phyloP scores from a whole-genome alignment of 768 basidiomycete genomes.

The Mycena amicta region DNA sequence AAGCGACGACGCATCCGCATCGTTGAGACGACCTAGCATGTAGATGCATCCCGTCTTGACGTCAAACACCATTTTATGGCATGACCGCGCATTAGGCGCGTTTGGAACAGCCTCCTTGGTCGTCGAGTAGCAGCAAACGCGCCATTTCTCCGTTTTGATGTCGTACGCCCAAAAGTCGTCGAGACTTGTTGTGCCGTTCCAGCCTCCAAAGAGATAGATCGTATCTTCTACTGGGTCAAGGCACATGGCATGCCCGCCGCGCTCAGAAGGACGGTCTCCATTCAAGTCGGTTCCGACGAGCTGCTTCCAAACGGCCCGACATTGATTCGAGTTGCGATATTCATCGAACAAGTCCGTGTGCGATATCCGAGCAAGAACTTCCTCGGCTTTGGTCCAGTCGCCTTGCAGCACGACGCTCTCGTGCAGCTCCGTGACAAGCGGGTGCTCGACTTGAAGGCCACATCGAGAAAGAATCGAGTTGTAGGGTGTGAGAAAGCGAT shows the following conservation, averaged over 20 bases:
- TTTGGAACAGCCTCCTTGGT: conserved; percentile 48
- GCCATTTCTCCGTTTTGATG: conserved; percentile 63
- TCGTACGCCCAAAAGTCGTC: conserved; percentile 82
- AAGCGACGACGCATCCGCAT: conserved; percentile 46
- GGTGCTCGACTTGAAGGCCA: conserved; percentile 65
- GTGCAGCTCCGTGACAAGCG: conserved; percentile 67
- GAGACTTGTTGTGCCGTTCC: conserved; percentile 70
- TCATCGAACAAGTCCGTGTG: conserved; percentile 61
- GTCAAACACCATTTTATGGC: conserved; percentile 85
- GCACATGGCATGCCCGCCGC: conserved; percentile 85
- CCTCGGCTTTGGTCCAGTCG: conserved; percentile 61
- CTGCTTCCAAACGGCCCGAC: conserved; percentile 63
- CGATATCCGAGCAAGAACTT: conserved; percentile 51
- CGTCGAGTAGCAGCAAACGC: conserved; percentile 56
- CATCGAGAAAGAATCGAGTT: conserved; percentile 58
- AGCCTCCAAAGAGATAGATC: conserved; percentile 81
- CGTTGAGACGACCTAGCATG: conserved; percentile 68
- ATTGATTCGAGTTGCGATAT: conserved; percentile 59
- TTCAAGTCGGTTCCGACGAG: conserved; percentile 63
- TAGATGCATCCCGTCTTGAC: conserved; percentile 70
- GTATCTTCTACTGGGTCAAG: conserved; percentile 62
- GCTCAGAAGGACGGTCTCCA: conserved; percentile 63
- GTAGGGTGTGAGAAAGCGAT: conserved; percentile 69
- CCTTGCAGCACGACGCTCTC: conserved; percentile 66
- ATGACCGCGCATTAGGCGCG: conserved; percentile 72